These are phyloP conservation scores for Fusarium coffeatum DNA, from an alignment of 2,329 filamentous ascomycete species.

Conservation along the genomic window DNA sequence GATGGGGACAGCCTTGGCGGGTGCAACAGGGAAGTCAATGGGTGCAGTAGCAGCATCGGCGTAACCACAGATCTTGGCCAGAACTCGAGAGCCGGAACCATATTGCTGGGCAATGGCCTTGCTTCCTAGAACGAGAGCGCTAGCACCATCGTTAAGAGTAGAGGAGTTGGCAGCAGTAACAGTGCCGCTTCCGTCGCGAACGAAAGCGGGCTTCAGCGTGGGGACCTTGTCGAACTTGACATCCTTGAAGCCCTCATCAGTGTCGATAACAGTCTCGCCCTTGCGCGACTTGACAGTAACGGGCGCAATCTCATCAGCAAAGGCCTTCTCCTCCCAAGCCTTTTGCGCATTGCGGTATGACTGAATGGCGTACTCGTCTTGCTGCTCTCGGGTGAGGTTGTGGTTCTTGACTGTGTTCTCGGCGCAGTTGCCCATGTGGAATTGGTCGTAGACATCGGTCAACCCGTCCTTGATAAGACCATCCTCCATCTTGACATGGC, in stretches of 20 bases:
- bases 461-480: conserved; percentile 94
- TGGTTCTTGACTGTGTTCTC: conserved; percentile 94
- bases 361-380: conserved; percentile 90
- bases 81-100: conserved; percentile 79
- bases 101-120: conserved; percentile 84
- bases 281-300: conserved; percentile 88
- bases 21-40: conserved; percentile 94
- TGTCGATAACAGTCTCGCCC: conserved; percentile 80
- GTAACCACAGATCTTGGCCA: conserved; percentile 87
- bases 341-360: conserved; percentile 91
- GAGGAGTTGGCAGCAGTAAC: conserved; percentile 96
- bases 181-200: conserved; percentile 85
- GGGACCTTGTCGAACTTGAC: conserved; percentile 88
- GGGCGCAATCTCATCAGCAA: conserved; percentile 89
- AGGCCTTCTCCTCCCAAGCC: conserved; percentile 85
- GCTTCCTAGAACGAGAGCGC: conserved; percentile 86
- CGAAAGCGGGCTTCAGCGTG: conserved; percentile 89
- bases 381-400: conserved; percentile 81
- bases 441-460: conserved; percentile 95
- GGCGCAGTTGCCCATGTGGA: conserved; percentile 98
- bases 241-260: conserved; percentile 90
- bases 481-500: conserved; percentile 88
- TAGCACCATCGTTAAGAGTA: conserved; percentile 94
- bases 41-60: conserved; percentile 92
- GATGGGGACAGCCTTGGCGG: conserved; percentile 90